These are phyloP conservation scores for Boletus tomentosulus DNA, from an alignment of 768 basidiomycete genomes.

Conservation along the genomic window DNA sequence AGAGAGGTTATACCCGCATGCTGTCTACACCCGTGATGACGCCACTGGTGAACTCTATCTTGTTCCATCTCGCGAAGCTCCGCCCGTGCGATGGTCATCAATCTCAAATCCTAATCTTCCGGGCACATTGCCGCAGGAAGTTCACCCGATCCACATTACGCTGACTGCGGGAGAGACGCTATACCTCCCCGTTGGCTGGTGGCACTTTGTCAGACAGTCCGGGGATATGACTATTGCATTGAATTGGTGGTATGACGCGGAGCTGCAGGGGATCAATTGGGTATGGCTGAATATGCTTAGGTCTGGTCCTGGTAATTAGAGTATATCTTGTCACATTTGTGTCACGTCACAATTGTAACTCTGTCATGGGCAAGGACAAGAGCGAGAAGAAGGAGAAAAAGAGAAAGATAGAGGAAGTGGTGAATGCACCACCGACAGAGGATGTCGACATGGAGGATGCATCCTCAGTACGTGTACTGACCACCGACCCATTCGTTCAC, in stretches of 20 bases:
- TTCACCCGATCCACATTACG: conserved; percentile 64
- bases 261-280: conserved; percentile 69
- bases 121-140: conserved; percentile 43
- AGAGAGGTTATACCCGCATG: conserved; percentile 67
- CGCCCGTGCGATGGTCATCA: conserved; percentile 80
- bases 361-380: conserved; percentile 64
- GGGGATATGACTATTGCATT: conserved; percentile 61
- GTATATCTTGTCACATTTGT: conserved; percentile 10
- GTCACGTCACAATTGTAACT: conserved; percentile 18
- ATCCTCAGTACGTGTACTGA: conserved; percentile 26
- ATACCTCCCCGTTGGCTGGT: conserved; percentile 93
- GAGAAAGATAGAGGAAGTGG: conserved; percentile 54
- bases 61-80: conserved; percentile 30
- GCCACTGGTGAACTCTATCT: conserved; percentile 25
- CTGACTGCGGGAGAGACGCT: conserved; percentile 72
- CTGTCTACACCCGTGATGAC: conserved; percentile 47
- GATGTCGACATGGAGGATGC: conserved; percentile 49
- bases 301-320: conserved; percentile 23
- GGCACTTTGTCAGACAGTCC: conserved; percentile 82
- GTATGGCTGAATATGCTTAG: conserved; percentile 61
- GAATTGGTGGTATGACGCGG: conserved; percentile 90
- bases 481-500: conserved; percentile 27
- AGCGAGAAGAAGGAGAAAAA: conserved; percentile 76
- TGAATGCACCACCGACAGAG: conserved; percentile 21
- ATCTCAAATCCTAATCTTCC: conserved; percentile 53